Evolutionary conservation across 352 stramenopile genomes (phyloP).

Genomic region (Phytopythium aichiense): DNA sequence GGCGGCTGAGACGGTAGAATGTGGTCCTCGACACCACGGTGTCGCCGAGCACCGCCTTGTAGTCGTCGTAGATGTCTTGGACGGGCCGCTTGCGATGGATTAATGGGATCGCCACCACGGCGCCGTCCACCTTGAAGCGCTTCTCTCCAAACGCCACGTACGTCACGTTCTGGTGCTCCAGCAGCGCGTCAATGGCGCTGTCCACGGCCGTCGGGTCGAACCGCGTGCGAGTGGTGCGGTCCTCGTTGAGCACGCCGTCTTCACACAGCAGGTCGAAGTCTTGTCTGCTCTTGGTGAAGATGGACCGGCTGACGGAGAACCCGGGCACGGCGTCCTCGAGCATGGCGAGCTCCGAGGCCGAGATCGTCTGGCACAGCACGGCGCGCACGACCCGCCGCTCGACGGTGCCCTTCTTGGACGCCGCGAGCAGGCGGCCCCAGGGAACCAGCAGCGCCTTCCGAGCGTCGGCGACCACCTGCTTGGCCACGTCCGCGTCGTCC

Average conservation of each 20-base stretch:
- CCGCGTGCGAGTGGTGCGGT: not conserved
- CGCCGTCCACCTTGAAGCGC: not conserved
- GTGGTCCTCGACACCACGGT: not conserved
- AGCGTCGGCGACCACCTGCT: not conserved
- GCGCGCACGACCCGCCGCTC: constrained; percentile 5
- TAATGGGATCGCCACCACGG: not conserved
- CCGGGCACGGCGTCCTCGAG: not conserved
- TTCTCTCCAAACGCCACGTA: not conserved
- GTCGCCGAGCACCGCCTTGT: not conserved
- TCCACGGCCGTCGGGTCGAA: constrained; percentile 1
- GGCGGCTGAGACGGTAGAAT: constrained; percentile 2
- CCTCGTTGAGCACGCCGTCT: not conserved
- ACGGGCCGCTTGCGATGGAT: not conserved
- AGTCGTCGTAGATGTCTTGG: constrained; percentile 2
- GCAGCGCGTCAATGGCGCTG: not conserved
- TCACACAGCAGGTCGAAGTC: not conserved
- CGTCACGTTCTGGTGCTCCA: not conserved
- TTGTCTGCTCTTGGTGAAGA: not conserved
- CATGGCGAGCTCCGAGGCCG: not conserved
- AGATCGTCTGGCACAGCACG: not conserved
- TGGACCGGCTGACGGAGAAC: not conserved
- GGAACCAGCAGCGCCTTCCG: not conserved
- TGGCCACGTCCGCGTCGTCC: not conserved
- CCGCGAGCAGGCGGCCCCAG: not conserved
- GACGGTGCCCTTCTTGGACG: constrained; percentile 4